Evolutionary conservation across 1,139 yeast species (phyloP).

Genomic region (Candida glucosophila): DNA sequence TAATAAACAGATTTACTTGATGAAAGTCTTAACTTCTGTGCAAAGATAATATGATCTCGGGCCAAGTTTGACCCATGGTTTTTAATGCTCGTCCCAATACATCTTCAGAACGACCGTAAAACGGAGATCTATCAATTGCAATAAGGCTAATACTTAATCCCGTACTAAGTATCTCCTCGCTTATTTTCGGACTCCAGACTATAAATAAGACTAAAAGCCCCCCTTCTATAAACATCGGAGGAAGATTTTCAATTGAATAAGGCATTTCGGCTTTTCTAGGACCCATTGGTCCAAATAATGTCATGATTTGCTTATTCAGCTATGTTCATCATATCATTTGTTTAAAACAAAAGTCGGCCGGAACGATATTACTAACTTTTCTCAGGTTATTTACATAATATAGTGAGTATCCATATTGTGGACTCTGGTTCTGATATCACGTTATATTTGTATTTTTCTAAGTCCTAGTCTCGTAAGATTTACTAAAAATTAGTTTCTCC

Average conservation of each 20-base stretch:
- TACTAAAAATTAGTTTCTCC: too few species aligned
- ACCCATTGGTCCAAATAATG: slow-evolving; percentile 12
- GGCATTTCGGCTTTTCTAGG: slow-evolving; percentile 11
- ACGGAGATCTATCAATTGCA: slow-evolving; percentile 87
- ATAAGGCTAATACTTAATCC: slow-evolving; percentile 64
- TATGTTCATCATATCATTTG: too few species aligned
- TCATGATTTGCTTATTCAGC: too few species aligned
- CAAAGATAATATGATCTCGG: slow-evolving; percentile 58
- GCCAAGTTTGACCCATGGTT: slow-evolving; percentile 28
- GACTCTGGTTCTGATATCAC: too few species aligned
- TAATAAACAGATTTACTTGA: slow-evolving; percentile 71
- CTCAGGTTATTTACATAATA: too few species aligned
- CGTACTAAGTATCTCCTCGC: slow-evolving; percentile 43
- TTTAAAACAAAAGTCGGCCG: too few species aligned
- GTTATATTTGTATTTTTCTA: too few species aligned
- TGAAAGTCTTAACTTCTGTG: slow-evolving; percentile 67
- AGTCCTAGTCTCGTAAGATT: too few species aligned
- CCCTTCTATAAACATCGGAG: slow-evolving; percentile 72
- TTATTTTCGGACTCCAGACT: slow-evolving; percentile 53
- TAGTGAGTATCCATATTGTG: too few species aligned
- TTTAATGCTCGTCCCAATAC: slow-evolving; percentile 61
- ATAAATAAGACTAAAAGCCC: slow-evolving; percentile 75
- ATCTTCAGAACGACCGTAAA: slow-evolving; percentile 83
- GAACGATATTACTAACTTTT: too few species aligned
- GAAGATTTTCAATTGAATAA: slow-evolving; percentile 25